phyloP scores from a whole-genome alignment of 2,329 filamentous ascomycete genomes.

The Calonectria pseudoturangicola region DNA sequence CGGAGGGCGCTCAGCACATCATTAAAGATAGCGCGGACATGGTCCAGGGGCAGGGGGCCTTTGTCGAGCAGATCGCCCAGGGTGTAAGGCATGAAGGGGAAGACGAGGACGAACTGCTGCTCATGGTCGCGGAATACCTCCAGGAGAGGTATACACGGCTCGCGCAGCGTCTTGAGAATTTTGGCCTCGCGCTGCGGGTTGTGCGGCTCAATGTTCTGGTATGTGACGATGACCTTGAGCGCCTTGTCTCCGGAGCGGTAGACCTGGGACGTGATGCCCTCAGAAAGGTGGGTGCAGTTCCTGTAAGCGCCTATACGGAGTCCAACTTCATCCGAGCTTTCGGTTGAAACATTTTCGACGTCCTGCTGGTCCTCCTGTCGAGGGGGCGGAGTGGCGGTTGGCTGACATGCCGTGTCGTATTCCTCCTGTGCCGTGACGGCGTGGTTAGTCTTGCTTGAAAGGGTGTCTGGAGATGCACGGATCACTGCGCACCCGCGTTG shows the following conservation, averaged over 20 bases:
- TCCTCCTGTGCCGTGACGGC: slow-evolving; percentile 69
- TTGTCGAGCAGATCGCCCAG: slow-evolving; percentile 80
- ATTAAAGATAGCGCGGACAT: slow-evolving; percentile 69
- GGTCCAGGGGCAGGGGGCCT: slow-evolving; percentile 57
- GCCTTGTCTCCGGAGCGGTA: slow-evolving; percentile 81
- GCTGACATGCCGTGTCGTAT: slow-evolving; percentile 69
- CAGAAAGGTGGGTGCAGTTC: slow-evolving; percentile 73
- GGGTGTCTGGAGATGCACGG: slow-evolving; percentile 36
- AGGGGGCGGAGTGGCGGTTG: slow-evolving; percentile 41
- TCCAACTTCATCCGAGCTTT: slow-evolving; percentile 52
- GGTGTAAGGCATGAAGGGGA: slow-evolving; percentile 87
- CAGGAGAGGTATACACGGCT: slow-evolving; percentile 78
- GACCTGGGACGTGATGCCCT: slow-evolving; percentile 88
- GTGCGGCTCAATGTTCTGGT: slow-evolving; percentile 85
- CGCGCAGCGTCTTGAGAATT: slow-evolving; percentile 78
- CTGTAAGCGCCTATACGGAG: slow-evolving; percentile 72
- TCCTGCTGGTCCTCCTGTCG: slow-evolving; percentile 33
- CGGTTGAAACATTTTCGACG: neutral
- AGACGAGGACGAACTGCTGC: slow-evolving; percentile 85
- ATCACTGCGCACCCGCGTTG: slow-evolving; percentile 71
- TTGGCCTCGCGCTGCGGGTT: slow-evolving; percentile 86
- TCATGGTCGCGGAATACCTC: slow-evolving; percentile 83
- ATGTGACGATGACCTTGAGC: slow-evolving; percentile 89
- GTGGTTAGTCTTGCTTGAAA: slow-evolving; percentile 50
- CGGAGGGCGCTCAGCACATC: slow-evolving; percentile 83